Conservation (phyloP, 495 filamentous ascomycete species). For the Trichocladium antarcticum region DNA sequence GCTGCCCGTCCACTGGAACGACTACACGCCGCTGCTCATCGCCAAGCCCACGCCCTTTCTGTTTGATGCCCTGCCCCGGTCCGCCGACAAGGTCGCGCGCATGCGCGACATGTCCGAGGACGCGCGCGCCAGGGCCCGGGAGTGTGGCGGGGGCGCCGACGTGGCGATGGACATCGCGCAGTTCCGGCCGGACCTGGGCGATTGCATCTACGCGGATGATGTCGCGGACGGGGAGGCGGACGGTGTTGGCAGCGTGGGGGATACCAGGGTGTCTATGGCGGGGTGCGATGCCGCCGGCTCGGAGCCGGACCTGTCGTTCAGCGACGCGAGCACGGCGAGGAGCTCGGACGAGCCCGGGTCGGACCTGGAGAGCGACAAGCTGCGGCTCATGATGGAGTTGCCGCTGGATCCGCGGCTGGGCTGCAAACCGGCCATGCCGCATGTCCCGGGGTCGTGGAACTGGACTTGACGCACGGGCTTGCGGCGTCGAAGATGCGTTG, state of each 20-base stretch:
- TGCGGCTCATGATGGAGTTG: neutral
- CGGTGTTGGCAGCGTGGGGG: neutral
- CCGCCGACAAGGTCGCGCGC: conserved; percentile 18
- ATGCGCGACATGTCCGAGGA: conserved; percentile 30
- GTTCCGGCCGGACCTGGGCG: conserved; percentile 3
- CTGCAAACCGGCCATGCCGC: neutral
- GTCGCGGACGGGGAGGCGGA: neutral
- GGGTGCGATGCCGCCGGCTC: conserved; percentile 8
- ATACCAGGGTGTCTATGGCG: neutral
- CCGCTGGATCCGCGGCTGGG: neutral
- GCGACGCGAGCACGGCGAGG: neutral
- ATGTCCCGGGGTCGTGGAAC: conserved; percentile 14
- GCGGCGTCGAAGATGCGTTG: too few relatives aligned
- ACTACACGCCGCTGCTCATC: conserved; percentile 44
- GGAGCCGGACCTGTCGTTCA: conserved; percentile 5
- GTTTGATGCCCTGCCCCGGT: conserved; percentile 35
- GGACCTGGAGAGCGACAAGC: conserved; percentile 3
- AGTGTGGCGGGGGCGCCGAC: neutral
- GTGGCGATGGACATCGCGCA: conserved; percentile 2
- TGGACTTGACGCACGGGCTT: too few relatives aligned
- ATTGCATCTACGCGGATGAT: neutral
- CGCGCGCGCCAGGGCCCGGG: too few relatives aligned
- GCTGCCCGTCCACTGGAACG: conserved; percentile 37
- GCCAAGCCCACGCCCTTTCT: conserved; percentile 40
- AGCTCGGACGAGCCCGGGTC: neutral